Base-by-base conservation (phyloP, 148 eudicot species). In the Mesembryanthemum crystallinum region DNA sequence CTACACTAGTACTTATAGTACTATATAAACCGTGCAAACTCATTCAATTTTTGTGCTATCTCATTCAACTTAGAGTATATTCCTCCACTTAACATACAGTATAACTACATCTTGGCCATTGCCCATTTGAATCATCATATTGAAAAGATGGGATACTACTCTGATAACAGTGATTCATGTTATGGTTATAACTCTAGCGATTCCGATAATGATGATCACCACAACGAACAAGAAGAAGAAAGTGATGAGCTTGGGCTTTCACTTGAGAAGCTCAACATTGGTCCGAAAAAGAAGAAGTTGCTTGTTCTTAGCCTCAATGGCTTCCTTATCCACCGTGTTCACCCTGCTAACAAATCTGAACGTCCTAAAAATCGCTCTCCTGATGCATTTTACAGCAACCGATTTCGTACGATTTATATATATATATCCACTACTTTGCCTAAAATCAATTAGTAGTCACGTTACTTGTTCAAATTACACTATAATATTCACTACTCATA, bases 281-380 rank as follows among this genome's bases (percentile, higher is more conserved):
- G 82, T 24, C 82, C 82, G 0, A 78, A 61, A 39, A 82, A 82
- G 73, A 76, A 68, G n/a, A 73, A 82, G 27, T 77, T 83, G 5
- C 27, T 83, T 29, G 80, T 83, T 23, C 57, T 83, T 23, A 64
- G 55, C 52, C 63, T 80, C 3, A 81, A 74, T 57, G 83, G 83
- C 24, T 27, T 83, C 24, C 78, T 83, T 4, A 63, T 80, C 27
- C 72, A 83, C 17, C 78, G 83, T 1, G 75, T 42, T 45, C 62
- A 76, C 64, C 43, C 13, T 0, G 8, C 0, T 5, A n/a, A 3
- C 0, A 27, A 37, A 17, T 54, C 75, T 24, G 43, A 37, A 0
- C 45, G 30, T 64, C 75, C 61, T 8, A 47, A 1, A 3, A 21
- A 15, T 54, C 80, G 78, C 11, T n/a, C 29, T 11, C 83, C 83